Evolutionary conservation across 345 rosid genomes (phyloP), one percentile per base, ranked within the genome.

Genomic region (Citrus unshiu): DNA sequence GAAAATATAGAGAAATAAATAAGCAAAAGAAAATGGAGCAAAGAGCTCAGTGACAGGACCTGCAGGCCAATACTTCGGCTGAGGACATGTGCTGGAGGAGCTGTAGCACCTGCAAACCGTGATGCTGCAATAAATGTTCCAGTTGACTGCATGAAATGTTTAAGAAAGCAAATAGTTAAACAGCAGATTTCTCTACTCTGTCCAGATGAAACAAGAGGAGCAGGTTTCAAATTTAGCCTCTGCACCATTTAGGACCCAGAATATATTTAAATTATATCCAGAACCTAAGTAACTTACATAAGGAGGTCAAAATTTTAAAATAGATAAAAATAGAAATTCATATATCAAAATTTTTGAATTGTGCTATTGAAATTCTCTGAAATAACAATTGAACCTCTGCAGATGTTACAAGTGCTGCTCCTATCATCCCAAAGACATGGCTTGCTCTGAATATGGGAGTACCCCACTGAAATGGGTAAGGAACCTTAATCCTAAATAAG

Each of bases 381-480:
- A 74, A 62, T 25, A 51, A 68, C 32, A 62, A 79, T 2, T 72
- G 66, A 70, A 96, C 98, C 98, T 96, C 99, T 7, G 93, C 94
- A 81, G 98, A 86, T 46, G 99, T 83, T 61, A 96, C 99, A 79
- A 96, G 89, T 30, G 97, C 93, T 40, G 97, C 94, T 70, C 98
- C 99, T 76, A 94, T 83, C 99, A 94, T 96, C 68, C 95, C 99
- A 67, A 96, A 96, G 66, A 94, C 94, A 81, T 94, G 99, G 88
- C 91, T 90, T 54, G 98, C 99, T 86, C 88, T 88, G 80, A 96
- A 96, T 86, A 94, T 86, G 5, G 99, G 99, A 78, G 99, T 86
- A 72, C 98, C 99, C 98, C 98, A 96, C 79, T 96, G 99, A 77
- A 96, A 93, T 6, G 99, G 99, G 76, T 94, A 94, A 21, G 98